These are phyloP conservation scores for Rhizopus delemar DNA, from an alignment of 371 early-diverging fungal species.

Conservation along the genomic window DNA sequence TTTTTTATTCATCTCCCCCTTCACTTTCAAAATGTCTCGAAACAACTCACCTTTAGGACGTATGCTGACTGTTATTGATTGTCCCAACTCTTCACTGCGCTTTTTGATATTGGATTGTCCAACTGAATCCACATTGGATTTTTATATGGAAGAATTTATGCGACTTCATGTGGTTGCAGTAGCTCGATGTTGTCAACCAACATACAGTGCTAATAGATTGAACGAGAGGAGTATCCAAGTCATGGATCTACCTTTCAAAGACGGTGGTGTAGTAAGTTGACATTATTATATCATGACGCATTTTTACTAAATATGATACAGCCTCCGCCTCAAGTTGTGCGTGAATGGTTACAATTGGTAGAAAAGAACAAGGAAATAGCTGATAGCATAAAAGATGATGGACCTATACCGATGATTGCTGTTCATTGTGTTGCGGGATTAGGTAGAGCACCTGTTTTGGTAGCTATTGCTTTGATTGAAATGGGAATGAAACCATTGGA, in stretches of 20 bases:
- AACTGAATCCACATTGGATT: slow-evolving; percentile 77
- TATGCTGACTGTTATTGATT: slow-evolving; percentile 34
- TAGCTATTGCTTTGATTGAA: slow-evolving; percentile 84
- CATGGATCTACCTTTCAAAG: slow-evolving; percentile 48
- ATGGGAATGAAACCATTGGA: slow-evolving; percentile 82
- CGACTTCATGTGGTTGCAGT: slow-evolving; percentile 81
- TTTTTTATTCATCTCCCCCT: neutral
- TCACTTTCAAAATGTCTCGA: slow-evolving; percentile 20
- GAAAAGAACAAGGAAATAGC: slow-evolving; percentile 35
- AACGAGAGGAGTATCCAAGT: slow-evolving; percentile 60
- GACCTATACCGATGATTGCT: slow-evolving; percentile 67
- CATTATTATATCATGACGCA: too few relatives aligned
- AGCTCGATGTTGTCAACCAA: slow-evolving; percentile 85
- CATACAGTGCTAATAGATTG: slow-evolving; percentile 73
- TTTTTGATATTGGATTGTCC: slow-evolving; percentile 93
- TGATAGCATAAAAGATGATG: slow-evolving; percentile 39
- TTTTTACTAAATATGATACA: slow-evolving; percentile 3
- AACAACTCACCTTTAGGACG: slow-evolving; percentile 36
- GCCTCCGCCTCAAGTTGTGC: slow-evolving; percentile 73
- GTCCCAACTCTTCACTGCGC: slow-evolving; percentile 50
- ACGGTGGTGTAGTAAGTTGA: slow-evolving; percentile 67
- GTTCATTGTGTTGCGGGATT: slow-evolving; percentile 92
- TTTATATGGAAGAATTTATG: slow-evolving; percentile 80
- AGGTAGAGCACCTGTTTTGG: slow-evolving; percentile 74
- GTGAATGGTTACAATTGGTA: slow-evolving; percentile 77